Evolutionary conservation across 176 grass and related monocot genomes (phyloP), one percentile per base, ranked within the genome.

Genomic region (Bolboschoenus planiculmis): DNA sequence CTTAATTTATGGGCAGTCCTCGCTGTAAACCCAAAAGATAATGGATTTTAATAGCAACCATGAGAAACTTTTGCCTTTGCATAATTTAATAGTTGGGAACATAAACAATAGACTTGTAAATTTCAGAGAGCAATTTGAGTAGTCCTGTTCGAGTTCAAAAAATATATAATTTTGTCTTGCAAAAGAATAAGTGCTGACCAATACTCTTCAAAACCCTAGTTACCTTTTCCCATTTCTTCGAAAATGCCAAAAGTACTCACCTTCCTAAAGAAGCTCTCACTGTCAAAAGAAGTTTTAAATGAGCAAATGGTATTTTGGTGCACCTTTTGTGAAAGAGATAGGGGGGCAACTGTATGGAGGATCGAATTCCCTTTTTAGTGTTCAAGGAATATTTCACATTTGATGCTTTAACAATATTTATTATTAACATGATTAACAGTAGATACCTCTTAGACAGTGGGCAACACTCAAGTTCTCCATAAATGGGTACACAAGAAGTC

Each of bases 401-500:
- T 50, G 40, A 51, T 31, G 44, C 24, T 50, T 50, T 48, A 44
- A 23, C 4, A 72, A 42, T 11, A n/a, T n/a, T n/a, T n/a, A n/a
- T n/a, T n/a, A n/a, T n/a, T n/a, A n/a, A n/a, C 20, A 70, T 42
- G n/a, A 40, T 23, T 13, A 72, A 72, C 10, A 61, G 31, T n/a
- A 63, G 42, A 31, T 72, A 89, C 88, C 88, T 87, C 85, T 34
- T 76, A 90, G 80, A 63, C 88, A 72, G 51, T 81, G 51, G 55
- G 85, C 88, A 66, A 90, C 81, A 77, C 88, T 90, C 72, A 58
- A 67, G 68, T 90, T 90, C 50, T 77, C 65, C 88, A 90, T 90
- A 81, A 84, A 90, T 15, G 88, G 88, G 71, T 87, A 90, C 54
- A 90, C 88, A 46, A 90, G 88, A 70, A 90, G 74, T 34, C 88